Base-by-base conservation (phyloP, 192 early-diverging fungal genomes). In the Entophlyctis luteolus region DNA sequence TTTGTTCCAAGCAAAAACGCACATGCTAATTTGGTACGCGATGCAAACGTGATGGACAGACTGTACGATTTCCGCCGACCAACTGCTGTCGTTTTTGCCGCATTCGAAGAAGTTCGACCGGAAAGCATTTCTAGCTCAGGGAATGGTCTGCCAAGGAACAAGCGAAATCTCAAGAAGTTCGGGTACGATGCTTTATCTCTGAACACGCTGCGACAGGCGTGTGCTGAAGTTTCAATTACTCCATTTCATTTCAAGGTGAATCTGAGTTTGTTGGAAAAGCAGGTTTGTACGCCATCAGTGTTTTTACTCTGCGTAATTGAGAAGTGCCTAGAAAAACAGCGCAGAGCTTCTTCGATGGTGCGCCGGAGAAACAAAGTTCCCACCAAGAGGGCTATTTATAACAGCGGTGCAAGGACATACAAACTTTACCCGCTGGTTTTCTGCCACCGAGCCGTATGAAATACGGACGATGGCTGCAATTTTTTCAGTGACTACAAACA, bases 171-270 rank as follows among this genome's bases (percentile, higher is more conserved):
- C n/a, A n/a, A n/a, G n/a, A n/a, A n/a, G n/a, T n/a, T n/a, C n/a
- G n/a, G n/a, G n/a, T n/a, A n/a, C n/a, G n/a, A n/a, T n/a, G n/a
- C n/a, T n/a, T n/a, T n/a, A n/a, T n/a, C n/a, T n/a, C n/a, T n/a
- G n/a, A n/a, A n/a, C n/a, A n/a, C n/a, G n/a, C 42, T 60, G 1
- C 16, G 16, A 1, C 28, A 12, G 36, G 42, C 32, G 2, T 72
- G 72, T 47, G 31, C 10, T 29, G 57, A 33, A 27, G 56, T 32
- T 4, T 10, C 18, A 5, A 59, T 56, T 34, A 35, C 74, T 54
- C 72, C 72, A 8, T 73, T 73, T 59, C 72, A 73, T 73, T 73
- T 56, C 27, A 68, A 37, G 2, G 60, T 63, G 39, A 62, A 71
- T 42, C 34, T 34, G 12, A 28, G 6, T 18, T 37, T 12, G 2